phyloP scores from a whole-genome alignment of 1,284 basidiomycete genomes.

The Rhodotorula sp. region DNA sequence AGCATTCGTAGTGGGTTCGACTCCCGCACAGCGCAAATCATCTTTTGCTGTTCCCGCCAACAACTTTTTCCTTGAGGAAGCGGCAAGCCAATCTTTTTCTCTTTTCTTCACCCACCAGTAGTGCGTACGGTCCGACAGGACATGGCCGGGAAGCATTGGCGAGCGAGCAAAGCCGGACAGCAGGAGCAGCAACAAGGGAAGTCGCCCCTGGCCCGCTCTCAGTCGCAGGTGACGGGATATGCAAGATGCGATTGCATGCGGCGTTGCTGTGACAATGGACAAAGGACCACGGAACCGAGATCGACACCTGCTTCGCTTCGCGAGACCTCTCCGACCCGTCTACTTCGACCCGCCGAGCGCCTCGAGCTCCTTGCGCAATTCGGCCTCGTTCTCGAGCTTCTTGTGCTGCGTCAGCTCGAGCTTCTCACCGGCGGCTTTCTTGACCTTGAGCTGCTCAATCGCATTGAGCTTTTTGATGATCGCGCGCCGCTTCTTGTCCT shows the following conservation, averaged over 20 bases:
- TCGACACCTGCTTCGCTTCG: too few relatives aligned
- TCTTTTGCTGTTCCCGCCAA: background rate
- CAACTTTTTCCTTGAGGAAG: too few relatives aligned
- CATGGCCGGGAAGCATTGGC: too few relatives aligned
- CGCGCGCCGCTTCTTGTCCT: conserved; percentile 56
- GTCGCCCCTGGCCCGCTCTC: too few relatives aligned
- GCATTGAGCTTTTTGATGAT: conserved; percentile 61
- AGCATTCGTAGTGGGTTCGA: too few relatives aligned
- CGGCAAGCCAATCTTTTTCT: too few relatives aligned
- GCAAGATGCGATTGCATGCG: background rate
- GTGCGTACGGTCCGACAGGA: background rate
- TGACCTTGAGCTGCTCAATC: conserved; percentile 58
- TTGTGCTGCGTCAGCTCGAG: conserved; percentile 63
- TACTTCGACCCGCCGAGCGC: conserved; percentile 1
- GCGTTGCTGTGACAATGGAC: background rate
- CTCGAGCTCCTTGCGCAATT: conserved; percentile 60
- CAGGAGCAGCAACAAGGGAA: too few relatives aligned
- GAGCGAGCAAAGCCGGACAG: too few relatives aligned
- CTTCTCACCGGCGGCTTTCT: conserved; percentile 49
- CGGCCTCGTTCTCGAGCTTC: conserved; percentile 76
- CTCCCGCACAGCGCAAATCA: too few relatives aligned
- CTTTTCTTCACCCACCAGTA: background rate
- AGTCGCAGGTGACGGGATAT: background rate
- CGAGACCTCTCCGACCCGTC: too few relatives aligned
- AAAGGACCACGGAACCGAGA: too few relatives aligned